Conservation (phyloP, 805 yeast species). For the Priceomyces haplophilus region DNA sequence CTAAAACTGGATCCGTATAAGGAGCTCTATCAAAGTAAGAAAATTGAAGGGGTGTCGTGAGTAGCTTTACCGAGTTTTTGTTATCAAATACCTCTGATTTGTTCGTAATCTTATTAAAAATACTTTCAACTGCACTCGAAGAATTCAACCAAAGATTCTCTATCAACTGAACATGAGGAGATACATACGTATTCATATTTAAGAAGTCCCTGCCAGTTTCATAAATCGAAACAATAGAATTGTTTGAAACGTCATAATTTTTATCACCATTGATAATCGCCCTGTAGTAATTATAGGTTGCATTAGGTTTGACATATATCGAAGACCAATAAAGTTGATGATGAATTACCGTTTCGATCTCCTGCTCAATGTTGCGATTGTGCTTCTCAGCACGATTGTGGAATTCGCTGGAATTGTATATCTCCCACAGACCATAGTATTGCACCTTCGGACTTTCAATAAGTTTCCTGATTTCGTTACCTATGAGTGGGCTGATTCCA, state of each 20-base stretch:
- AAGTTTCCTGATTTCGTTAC: constrained; percentile 39
- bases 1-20: constrained; percentile 43
- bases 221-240: constrained; percentile 41
- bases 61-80: constrained; percentile 14
- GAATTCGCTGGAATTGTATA: constrained; percentile 28
- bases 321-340: constrained; percentile 64
- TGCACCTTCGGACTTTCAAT: constrained; percentile 22
- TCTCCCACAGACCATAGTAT: constrained; percentile 35
- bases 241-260: constrained; percentile 24
- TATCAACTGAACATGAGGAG: constrained; percentile 40
- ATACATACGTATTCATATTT: constrained; percentile 41
- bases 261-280: constrained; percentile 40
- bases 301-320: constrained; percentile 49
- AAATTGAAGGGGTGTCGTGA: constrained; percentile 36
- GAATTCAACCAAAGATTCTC: constrained; percentile 29
- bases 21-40: constrained; percentile 48
- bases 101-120: constrained; percentile 13
- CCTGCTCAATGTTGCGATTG: constrained; percentile 29
- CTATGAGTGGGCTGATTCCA: constrained; percentile 43
- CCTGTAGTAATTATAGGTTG: constrained; percentile 36
- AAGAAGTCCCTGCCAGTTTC: constrained; percentile 65
- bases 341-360: constrained; percentile 45
- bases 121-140: constrained; percentile 20
- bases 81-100: constrained; percentile 13
- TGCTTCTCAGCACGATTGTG: constrained; percentile 24